Evolutionary conservation across 2,329 filamentous ascomycete species (phyloP).

Genomic region (Cladosporium phlei): DNA sequence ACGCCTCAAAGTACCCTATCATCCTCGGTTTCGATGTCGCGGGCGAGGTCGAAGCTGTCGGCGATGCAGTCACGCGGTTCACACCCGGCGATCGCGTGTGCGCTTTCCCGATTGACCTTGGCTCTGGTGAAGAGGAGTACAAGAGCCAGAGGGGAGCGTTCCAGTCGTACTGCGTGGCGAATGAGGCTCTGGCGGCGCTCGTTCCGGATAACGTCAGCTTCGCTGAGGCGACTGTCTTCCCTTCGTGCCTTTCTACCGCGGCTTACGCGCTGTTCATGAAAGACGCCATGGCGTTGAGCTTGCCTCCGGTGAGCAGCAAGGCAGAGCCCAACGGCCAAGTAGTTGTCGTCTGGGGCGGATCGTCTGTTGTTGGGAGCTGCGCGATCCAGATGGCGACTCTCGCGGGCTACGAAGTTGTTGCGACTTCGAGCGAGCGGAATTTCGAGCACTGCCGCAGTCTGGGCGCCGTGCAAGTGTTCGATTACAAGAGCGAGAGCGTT

Average conservation of each 20-base stretch:
- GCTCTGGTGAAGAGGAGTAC: conserved; percentile 21
- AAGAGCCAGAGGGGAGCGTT: conserved; percentile 21
- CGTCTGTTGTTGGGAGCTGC: conserved; percentile 50
- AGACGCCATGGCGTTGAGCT: conserved; percentile 12
- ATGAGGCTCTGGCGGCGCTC: conserved; percentile 9
- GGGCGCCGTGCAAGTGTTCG: conserved; percentile 46
- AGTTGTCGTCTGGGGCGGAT: conserved; percentile 51
- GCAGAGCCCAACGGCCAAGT: conserved; percentile 25
- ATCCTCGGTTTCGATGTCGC: conserved; percentile 28
- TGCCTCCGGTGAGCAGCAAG: conserved; percentile 16
- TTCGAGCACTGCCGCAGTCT: conserved; percentile 42
- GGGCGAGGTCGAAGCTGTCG: conserved; percentile 28
- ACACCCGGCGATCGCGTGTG: conserved; percentile 24
- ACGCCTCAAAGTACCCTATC: conserved; percentile 21
- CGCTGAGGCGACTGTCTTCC: conserved; percentile 21
- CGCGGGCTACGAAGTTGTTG: conserved; percentile 40
- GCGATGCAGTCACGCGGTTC: conserved; percentile 22
- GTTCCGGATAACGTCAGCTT: conserved; percentile 21
- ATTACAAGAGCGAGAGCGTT: conserved; percentile 42
- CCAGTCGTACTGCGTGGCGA: conserved; percentile 20
- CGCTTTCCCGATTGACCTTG: conserved; percentile 22
- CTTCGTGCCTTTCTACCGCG: conserved; percentile 20
- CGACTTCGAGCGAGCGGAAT: conserved; percentile 32
- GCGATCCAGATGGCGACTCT: conserved; percentile 48
- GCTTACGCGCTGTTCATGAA: conserved; percentile 18